Conservation (phyloP, 2,329 filamentous ascomycete species). For the Ophiosphaerella herpotricha region DNA sequence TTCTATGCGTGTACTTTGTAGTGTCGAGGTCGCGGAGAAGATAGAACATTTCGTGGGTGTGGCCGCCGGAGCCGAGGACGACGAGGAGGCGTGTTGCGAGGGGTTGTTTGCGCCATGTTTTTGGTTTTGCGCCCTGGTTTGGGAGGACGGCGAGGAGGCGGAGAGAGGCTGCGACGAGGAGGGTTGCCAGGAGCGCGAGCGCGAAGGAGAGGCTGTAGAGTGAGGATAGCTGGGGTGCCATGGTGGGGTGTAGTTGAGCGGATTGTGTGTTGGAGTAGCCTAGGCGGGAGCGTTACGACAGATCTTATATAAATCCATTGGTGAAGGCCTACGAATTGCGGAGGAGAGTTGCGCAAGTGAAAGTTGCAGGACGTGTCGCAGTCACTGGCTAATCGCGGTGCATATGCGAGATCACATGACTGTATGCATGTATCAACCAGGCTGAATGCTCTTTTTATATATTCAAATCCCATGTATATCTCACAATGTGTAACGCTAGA, state of each 20-base stretch:
- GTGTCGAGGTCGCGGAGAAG: conserved; percentile 68
- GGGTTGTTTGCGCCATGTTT: conserved; percentile 27
- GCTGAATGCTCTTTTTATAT: too few relatives aligned
- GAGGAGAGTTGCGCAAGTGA: neutral
- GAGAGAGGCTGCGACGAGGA: conserved; percentile 39
- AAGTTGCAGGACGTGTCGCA: conserved; percentile 3
- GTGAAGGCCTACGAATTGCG: neutral
- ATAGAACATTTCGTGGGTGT: conserved; percentile 92
- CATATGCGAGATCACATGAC: conserved; percentile 4
- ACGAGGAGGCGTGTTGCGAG: conserved; percentile 68
- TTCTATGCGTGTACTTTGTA: conserved; percentile 63
- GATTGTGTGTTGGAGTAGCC: neutral
- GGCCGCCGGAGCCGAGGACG: conserved; percentile 89
- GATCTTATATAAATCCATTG: too few relatives aligned
- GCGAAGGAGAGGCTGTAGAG: conserved; percentile 34
- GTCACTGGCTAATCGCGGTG: conserved; percentile 8
- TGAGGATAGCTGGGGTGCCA: conserved; percentile 23
- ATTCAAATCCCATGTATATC: too few relatives aligned
- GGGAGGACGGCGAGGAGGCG: conserved; percentile 50
- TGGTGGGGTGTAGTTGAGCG: conserved; percentile 10
- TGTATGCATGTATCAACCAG: too few relatives aligned
- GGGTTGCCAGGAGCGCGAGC: conserved; percentile 40
- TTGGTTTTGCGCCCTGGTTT: conserved; percentile 26
- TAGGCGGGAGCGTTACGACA: too few relatives aligned
- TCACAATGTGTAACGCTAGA: too few relatives aligned